These are phyloP conservation scores for Xylariaceae sp. DNA, from an alignment of 2,329 filamentous ascomycete genomes.

Conservation along the genomic window DNA sequence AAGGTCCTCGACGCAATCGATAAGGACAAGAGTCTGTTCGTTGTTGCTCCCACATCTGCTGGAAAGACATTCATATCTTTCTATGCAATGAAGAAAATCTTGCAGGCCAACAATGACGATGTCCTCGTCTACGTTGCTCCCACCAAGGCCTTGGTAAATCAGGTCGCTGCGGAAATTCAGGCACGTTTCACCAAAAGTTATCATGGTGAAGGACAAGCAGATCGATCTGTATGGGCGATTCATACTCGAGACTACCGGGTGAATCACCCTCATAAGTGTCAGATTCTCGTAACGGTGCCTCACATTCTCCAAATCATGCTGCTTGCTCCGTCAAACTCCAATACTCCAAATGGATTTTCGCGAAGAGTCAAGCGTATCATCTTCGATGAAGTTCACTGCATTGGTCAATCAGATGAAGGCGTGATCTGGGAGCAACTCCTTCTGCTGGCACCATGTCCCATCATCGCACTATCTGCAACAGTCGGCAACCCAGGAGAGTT, in stretches of 20 bases:
- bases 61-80: conserved; percentile 85
- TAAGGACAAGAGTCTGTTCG: conserved; percentile 65
- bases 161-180: conserved; percentile 77
- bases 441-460: conserved; percentile 70
- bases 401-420: conserved; percentile 73
- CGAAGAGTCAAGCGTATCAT: conserved; percentile 70
- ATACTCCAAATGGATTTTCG: conserved; percentile 55
- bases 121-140: conserved; percentile 77
- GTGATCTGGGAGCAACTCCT: conserved; percentile 77
- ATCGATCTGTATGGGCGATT: conserved; percentile 72
- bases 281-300: conserved; percentile 74
- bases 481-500: conserved; percentile 74
- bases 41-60: conserved; percentile 74
- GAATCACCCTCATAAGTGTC: conserved; percentile 70
- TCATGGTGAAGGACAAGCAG: conserved; percentile 44
- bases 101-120: conserved; percentile 65
- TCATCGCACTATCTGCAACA: conserved; percentile 77
- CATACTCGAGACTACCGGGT: conserved; percentile 73
- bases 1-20: conserved; percentile 73
- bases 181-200: conserved; percentile 69
- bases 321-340: conserved; percentile 62
- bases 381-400: conserved; percentile 80
- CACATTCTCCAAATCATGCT: conserved; percentile 80
- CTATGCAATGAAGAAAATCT: conserved; percentile 76
- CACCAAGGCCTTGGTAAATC: conserved; percentile 79